Evolutionary conservation across 768 basidiomycete genomes (phyloP).

Genomic region (Omphalotus guepiniiformis): DNA sequence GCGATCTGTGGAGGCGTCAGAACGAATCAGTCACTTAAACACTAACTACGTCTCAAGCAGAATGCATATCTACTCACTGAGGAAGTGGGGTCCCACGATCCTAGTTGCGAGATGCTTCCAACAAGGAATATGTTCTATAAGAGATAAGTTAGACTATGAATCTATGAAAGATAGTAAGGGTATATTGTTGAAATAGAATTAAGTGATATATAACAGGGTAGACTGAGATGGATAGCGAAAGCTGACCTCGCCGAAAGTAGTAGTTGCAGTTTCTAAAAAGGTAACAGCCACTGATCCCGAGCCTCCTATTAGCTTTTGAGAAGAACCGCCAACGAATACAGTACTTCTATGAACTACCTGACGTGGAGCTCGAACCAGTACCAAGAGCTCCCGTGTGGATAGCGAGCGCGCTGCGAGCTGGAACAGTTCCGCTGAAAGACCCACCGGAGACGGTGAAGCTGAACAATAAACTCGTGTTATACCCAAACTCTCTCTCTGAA

Average conservation of each 20-base stretch:
- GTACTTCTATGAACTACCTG: too few relatives aligned
- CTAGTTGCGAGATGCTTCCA: slow-evolving; percentile 53
- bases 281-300: too few relatives aligned
- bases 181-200: not conserved
- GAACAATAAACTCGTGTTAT: not conserved
- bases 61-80: slow-evolving; percentile 32
- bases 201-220: not conserved
- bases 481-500: not conserved
- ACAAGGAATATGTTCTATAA: slow-evolving; percentile 55
- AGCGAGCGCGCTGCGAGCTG: slow-evolving; percentile 6
- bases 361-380: too few relatives aligned
- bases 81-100: slow-evolving; percentile 43
- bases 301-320: too few relatives aligned
- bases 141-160: too few relatives aligned
- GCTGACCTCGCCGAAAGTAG: slow-evolving; percentile 52
- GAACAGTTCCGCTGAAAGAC: slow-evolving; percentile 1
- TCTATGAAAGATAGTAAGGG: too few relatives aligned
- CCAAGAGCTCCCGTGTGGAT: slow-evolving; percentile 10
- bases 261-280: slow-evolving; percentile 53
- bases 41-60: not conserved
- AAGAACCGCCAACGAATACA: too few relatives aligned
- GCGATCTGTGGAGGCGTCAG: slow-evolving; percentile 35
- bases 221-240: too few relatives aligned
- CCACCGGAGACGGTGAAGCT: slow-evolving; percentile 9
- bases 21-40: not conserved